Evolutionary conservation across 2,329 filamentous ascomycete genomes (phyloP).

Genomic region (Colletotrichum magnum): DNA sequence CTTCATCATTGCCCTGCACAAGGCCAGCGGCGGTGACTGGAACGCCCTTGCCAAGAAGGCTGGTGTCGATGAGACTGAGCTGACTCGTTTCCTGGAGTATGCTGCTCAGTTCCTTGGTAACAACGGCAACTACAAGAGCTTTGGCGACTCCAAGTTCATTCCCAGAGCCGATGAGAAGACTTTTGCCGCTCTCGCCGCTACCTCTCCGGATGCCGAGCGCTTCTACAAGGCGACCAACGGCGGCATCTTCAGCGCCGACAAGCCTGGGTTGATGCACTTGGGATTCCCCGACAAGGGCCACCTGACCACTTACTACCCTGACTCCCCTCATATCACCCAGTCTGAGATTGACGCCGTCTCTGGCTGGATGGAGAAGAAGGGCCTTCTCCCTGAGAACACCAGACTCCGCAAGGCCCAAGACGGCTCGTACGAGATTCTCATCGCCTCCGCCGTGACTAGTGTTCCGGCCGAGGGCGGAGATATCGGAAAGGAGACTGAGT

Average conservation of each 20-base stretch:
- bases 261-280: conserved; percentile 78
- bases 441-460: conserved; percentile 76
- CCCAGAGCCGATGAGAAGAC: conserved; percentile 76
- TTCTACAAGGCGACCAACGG: conserved; percentile 78
- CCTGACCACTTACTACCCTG: conserved; percentile 86
- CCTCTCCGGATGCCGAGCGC: conserved; percentile 71
- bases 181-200: conserved; percentile 75
- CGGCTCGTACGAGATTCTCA: conserved; percentile 79
- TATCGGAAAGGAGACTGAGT: conserved; percentile 75
- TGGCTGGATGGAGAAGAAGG: conserved; percentile 80
- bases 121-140: conserved; percentile 88
- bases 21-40: conserved; percentile 78
- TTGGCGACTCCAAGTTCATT: conserved; percentile 88
- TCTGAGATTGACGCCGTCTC: conserved; percentile 80
- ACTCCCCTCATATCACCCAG: conserved; percentile 81
- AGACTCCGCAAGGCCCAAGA: conserved; percentile 76
- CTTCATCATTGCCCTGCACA: conserved; percentile 82
- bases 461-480: conserved; percentile 76
- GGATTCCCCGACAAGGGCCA: conserved; percentile 83
- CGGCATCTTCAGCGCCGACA: conserved; percentile 78
- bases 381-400: conserved; percentile 82
- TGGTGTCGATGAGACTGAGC: conserved; percentile 73
- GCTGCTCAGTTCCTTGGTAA: conserved; percentile 85
- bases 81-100: conserved; percentile 82
- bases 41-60: conserved; percentile 74